phyloP scores from a whole-genome alignment of 331 rosid genomes.

The Dryas integrifolia region DNA sequence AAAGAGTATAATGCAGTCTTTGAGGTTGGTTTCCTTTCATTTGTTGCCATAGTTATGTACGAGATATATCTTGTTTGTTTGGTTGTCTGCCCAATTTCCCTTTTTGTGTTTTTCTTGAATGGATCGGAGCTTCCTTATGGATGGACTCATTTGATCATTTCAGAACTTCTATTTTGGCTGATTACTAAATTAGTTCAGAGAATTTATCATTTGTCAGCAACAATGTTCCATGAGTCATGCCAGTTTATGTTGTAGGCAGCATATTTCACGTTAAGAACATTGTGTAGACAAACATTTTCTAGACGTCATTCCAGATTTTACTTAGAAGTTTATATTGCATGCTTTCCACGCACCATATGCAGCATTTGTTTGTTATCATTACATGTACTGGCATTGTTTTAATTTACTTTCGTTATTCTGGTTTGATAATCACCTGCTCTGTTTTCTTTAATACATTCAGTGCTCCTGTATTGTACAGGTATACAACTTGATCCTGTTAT shows the following conservation, averaged over 20 bases:
- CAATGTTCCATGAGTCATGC: neutral
- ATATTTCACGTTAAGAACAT: neutral
- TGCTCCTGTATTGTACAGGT: neutral
- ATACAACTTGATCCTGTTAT: constrained; percentile 1
- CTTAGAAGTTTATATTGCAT: neutral
- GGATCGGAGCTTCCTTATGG: constrained; percentile 2
- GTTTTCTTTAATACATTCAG: neutral
- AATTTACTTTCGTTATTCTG: neutral
- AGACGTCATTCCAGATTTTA: neutral
- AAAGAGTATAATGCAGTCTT: constrained; percentile 85
- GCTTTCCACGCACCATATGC: neutral
- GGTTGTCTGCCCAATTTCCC: neutral
- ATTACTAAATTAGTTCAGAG: neutral
- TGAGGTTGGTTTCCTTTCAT: constrained; percentile 61
- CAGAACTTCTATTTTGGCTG: neutral
- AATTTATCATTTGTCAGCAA: neutral
- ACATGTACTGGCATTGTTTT: neutral
- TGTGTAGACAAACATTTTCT: neutral
- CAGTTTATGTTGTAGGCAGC: neutral
- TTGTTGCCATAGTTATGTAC: neutral
- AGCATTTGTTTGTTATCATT: neutral
- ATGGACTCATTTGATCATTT: constrained; percentile 13
- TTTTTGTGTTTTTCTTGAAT: neutral
- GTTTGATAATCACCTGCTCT: neutral
- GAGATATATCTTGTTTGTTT: neutral